Base-by-base conservation (phyloP, 176 grass and related monocot genomes). In the Oryza glaberrima region DNA sequence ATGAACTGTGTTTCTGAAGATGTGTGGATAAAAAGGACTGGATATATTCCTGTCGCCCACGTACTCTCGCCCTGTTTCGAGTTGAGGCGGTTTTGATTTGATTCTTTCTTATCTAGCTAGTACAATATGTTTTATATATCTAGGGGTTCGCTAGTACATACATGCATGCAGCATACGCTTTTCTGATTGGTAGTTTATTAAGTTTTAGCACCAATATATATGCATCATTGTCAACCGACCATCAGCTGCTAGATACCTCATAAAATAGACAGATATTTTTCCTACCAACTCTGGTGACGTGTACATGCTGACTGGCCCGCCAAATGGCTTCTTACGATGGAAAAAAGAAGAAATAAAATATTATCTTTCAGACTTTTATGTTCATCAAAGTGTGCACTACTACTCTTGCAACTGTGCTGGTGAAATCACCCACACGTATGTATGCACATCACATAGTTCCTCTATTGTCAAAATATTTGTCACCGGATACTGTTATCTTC, bases 211-310 rank as follows among this genome's bases (percentile, higher is more conserved):
- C 10, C 43, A 32, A 32, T 5, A 36, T 36, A 23, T 8, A 25
- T 68, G 69, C 54, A 64, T 68, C 44, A 52, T 7, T 66, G 85
- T 81, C 85, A 64, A 81, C 77, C 44, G 77, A 81, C 70, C 84
- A 81, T 34, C 45, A 56, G 52, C 19, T 65, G 51, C 19, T 65
- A 35, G 77, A 79, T 74, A 44, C 60, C 45, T 84, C 66, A 38
- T 72, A 71, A 65, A 41, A 40, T 70, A 41, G 71, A 81, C 81
- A 13, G 40, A 28, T 35, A 43, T 70, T 88, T 79, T 56, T 56
- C 84, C 2, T 13, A 41, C 52, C 71, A 40, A 30, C 77, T 76
- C 52, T 51, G 6, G 5, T 81, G 51, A 68, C 81, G 66, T 72
- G 32, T 51, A 67, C 34, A 19, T 43, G 17, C 9, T 45, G 73